A percentile compares a stretch with the other conserved stretches of the same genome.
phyloP scores from a whole-genome alignment of 2,329 filamentous ascomycete genomes.

The Sarocladiaceae sp. region DNA sequence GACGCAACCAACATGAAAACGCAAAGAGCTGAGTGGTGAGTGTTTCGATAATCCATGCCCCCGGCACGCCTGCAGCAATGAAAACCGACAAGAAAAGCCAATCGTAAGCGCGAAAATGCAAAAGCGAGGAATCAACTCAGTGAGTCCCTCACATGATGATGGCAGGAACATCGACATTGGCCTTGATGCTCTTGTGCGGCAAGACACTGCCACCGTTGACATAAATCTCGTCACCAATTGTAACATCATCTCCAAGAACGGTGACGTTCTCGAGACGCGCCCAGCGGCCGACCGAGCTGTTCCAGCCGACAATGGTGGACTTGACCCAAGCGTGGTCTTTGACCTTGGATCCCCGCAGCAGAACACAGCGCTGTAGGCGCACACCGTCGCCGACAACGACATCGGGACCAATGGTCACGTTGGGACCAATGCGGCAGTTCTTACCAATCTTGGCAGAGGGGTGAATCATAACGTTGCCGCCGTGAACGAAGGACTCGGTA shows the following conservation, averaged over 20 bases:
- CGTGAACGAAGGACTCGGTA: conserved; percentile 75
- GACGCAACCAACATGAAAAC: background rate
- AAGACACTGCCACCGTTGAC: conserved; percentile 94
- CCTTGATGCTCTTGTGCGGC: conserved; percentile 98
- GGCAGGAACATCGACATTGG: conserved; percentile 78
- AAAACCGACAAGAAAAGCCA: conserved; percentile 7
- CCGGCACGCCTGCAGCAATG: conserved; percentile 4
- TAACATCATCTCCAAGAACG: conserved; percentile 96
- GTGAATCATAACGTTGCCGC: conserved; percentile 94
- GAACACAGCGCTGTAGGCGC: conserved; percentile 83
- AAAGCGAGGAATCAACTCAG: background rate
- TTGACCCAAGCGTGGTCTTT: conserved; percentile 99
- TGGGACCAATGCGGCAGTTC: conserved; percentile 96
- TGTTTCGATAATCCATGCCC: background rate
- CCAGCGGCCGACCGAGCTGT: conserved; percentile 93
- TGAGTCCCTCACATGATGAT: conserved; percentile 54
- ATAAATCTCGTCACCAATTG: conserved; percentile 96
- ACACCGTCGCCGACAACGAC: conserved; percentile 93
- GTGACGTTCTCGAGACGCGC: conserved; percentile 95
- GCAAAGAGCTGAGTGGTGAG: conserved; percentile 5
- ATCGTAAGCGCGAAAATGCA: background rate
- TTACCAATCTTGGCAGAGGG: conserved; percentile 92
- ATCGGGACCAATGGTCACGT: conserved; percentile 90
- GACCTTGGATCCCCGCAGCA: conserved; percentile 84
- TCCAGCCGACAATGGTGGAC: conserved; percentile 97